A percentile compares a stretch with the other conserved stretches of the same genome.
Evolutionary conservation across 2,329 filamentous ascomycete genomes (phyloP).

Genomic region (Colletotrichum siamense): DNA sequence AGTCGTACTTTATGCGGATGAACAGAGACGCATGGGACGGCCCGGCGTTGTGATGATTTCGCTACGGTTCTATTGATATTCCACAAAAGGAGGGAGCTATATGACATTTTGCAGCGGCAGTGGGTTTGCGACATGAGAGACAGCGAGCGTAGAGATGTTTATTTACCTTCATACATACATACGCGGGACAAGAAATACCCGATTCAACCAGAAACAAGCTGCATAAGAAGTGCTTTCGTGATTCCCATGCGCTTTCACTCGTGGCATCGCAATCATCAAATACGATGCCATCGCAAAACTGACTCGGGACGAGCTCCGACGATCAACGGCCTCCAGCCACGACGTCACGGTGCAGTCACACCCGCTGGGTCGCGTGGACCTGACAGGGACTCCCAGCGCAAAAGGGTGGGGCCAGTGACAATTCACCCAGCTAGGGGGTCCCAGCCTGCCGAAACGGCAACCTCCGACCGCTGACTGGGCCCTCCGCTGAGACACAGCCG

Average conservation of each 20-base stretch:
- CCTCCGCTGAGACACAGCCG: background rate
- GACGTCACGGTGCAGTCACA: slow-evolving; percentile 10
- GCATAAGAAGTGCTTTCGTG: background rate
- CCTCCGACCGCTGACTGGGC: background rate
- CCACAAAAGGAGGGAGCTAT: background rate
- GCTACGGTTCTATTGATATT: background rate
- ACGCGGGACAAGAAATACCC: background rate
- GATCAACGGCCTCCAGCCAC: background rate
- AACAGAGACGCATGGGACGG: slow-evolving; percentile 81
- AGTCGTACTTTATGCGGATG: slow-evolving; percentile 84
- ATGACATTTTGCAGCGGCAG: background rate
- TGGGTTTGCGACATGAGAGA: background rate
- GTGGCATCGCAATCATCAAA: background rate
- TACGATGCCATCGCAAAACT: background rate
- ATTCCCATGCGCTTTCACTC: background rate
- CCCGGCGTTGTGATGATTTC: slow-evolving; percentile 56
- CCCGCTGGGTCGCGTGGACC: background rate
- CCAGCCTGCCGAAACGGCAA: background rate
- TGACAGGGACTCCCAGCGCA: background rate
- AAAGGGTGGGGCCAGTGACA: background rate
- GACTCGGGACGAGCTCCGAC: background rate
- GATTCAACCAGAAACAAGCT: background rate
- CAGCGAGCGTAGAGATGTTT: background rate
- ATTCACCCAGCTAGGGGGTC: background rate
- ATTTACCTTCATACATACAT: background rate